Base-by-base conservation (phyloP, 306 rosid genomes). In the Astragalus glycyphyllos region DNA sequence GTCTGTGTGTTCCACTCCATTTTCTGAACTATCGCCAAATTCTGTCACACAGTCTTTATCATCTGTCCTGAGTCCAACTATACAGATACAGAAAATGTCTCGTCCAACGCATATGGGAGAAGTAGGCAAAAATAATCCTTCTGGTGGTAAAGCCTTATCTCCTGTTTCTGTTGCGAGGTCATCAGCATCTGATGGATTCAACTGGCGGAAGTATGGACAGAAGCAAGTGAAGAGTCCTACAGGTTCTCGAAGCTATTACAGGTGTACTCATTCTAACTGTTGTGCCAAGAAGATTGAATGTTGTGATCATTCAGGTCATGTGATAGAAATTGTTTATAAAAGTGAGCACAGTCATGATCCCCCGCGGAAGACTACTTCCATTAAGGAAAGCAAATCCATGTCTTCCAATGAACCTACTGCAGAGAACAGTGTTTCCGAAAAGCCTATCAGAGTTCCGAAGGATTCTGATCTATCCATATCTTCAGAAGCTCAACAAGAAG, bases 201-300 rank as follows among this genome's bases (percentile, higher is more conserved):
- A 89, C 82, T 93, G 97, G 98, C 84, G 98, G 73, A 93, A 93
- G 82, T 93, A 93, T 80, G 98, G 98, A 75, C 98, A 93, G 86
- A 93, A 93, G 87, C 98, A 93, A 84, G 98, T 93, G 54, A 93
- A 93, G 89, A 88, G 96, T 83, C 92, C 98, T 41, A 81, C 81
- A 65, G 97, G 98, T 75, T 93, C 93, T 40, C 88, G 98, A 64
- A 88, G 98, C 83, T 93, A 93, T 83, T 93, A 90, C 60, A 88
- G 83, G 83, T 93, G 98, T 78, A 87, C 94, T 50, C 82, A 74
- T 83, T 81, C 88, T 11, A 90, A 82, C 60, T 93, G 98, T 74
- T 38, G 40, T 40, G 96, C 89, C 41, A 93, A 93, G 86, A 93
- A 93, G 83, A 87, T 93, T 64, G 98, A 93, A 82, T 89, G 90